Evolutionary conservation across 2,329 filamentous ascomycete genomes (phyloP), one percentile per base, ranked within the genome.

Genomic region (Cladosporium cucumerinum): DNA sequence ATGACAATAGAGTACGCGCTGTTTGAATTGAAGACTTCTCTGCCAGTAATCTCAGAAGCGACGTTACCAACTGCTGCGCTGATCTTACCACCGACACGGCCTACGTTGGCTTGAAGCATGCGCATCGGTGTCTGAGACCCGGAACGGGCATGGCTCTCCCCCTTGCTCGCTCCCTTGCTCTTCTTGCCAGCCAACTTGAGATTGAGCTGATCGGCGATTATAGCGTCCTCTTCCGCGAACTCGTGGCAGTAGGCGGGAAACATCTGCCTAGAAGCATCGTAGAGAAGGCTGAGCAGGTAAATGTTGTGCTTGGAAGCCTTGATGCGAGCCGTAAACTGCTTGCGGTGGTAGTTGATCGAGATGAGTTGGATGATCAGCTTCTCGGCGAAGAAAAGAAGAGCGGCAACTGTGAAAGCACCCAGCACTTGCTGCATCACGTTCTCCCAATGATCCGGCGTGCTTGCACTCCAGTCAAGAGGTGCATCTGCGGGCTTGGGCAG

Each of bases 241-340:
- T 98, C 94, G 26, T 82, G 84, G 78, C 93, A 97, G 80, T 97
- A 97, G 79, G 93, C 90, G 28, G 95, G 95, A 74, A 98, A 99
- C 59, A 98, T 82, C 5, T 87, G 85, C 61, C 93, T 86, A 3
- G 94, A 97, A 23, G 93, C 93, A 69, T 98, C 93, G 76, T 96
- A 97, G 63, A 99, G 87, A 32, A 95, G 81, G 21, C 91, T 89
- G 2, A 99, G 82, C 2, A 98, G 85, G 73, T 87, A 85, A 57
- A 98, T 86, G 70, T 94, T 91, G 64, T 87, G 89, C 81, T 99
- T 98, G 26, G 93, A 97, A 49, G 92, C 89, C 77, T 92, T 91
- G 82, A 99, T 98, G 73, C 84, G 84, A 30, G 87, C 86, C 71
- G 90, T 87, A 77, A 95, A 95, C 55, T 92, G 93, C 69, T 92